These are phyloP conservation scores for Venturia aucupariae DNA, from an alignment of 2,329 filamentous ascomycete genomes.

Conservation along the genomic window DNA sequence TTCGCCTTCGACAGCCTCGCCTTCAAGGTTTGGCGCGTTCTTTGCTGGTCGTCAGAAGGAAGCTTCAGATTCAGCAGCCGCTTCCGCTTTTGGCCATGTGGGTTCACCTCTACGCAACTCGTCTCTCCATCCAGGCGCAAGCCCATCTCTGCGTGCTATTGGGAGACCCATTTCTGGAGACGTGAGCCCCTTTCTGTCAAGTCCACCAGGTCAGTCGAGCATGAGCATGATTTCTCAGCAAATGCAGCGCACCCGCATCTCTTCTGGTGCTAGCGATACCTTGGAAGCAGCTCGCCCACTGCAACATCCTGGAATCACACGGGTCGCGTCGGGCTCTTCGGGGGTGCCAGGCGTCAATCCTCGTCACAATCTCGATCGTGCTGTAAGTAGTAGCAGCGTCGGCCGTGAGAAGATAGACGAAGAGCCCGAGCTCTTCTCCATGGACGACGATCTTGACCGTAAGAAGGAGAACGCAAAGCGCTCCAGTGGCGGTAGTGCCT, in stretches of 20 bases:
- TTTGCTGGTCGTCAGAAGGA: slow-evolving; percentile 35
- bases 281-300: slow-evolving; percentile 20
- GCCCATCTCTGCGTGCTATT: slow-evolving; percentile 39
- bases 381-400: slow-evolving; percentile 30
- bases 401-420: slow-evolving; percentile 33
- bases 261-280: slow-evolving; percentile 26
- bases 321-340: slow-evolving; percentile 26
- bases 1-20: slow-evolving; percentile 49
- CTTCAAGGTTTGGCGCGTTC: slow-evolving; percentile 52
- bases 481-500: slow-evolving; percentile 26
- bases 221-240: slow-evolving; percentile 56
- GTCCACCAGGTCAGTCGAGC: slow-evolving; percentile 46
- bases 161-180: slow-evolving; percentile 36
- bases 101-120: slow-evolving; percentile 59
- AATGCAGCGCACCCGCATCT: slow-evolving; percentile 36
- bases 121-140: slow-evolving; percentile 40
- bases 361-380: slow-evolving; percentile 26
- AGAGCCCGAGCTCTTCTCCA: slow-evolving; percentile 34
- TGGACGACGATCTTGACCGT: slow-evolving; percentile 26
- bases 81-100: slow-evolving; percentile 48
- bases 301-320: slow-evolving; percentile 59
- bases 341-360: slow-evolving; percentile 24
- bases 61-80: slow-evolving; percentile 25
- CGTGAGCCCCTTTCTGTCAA: slow-evolving; percentile 42
- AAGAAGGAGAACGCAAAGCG: slow-evolving; percentile 24